Percentiles rank a stretch among this genome's conserved stretches.
phyloP scores from a whole-genome alignment of 2,329 filamentous ascomycete species.

The Allantophomopsis cytisporea region DNA sequence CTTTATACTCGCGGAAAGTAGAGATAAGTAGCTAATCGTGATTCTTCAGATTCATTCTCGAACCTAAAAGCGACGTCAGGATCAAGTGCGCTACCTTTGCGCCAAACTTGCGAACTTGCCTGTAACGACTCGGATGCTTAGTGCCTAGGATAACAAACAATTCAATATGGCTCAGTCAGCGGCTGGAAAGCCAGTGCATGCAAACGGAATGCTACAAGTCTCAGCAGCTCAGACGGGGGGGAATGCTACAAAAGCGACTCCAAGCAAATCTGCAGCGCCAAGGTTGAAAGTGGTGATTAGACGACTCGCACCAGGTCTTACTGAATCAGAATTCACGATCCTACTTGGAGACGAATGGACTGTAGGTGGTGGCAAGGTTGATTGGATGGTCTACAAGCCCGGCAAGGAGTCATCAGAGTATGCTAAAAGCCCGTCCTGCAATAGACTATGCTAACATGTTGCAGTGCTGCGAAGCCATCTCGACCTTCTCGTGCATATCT shows the following conservation, averaged over 20 bases:
- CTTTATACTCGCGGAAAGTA: no score
- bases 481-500: constrained; percentile 70
- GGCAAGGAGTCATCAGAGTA: constrained; percentile 80
- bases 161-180: not conserved
- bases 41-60: no score
- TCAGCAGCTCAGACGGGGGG: constrained; percentile 29
- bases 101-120: no score
- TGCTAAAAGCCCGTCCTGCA: constrained; percentile 15
- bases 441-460: constrained; percentile 3
- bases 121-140: no score
- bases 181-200: constrained; percentile 13
- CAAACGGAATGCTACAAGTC: constrained; percentile 40
- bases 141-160: no score
- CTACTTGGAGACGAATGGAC: constrained; percentile 73
- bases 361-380: constrained; percentile 64
- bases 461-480: constrained; percentile 73
- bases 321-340: constrained; percentile 59
- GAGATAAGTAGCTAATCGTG: no score
- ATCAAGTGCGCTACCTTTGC: no score
- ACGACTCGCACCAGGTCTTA: constrained; percentile 75
- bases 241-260: constrained; percentile 22
- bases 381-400: constrained; percentile 63
- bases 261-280: constrained; percentile 29
- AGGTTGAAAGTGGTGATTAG: constrained; percentile 78
- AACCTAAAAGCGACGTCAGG: no score